Percentiles rank a stretch among this genome's conserved stretches.
Evolutionary conservation across 2,329 filamentous ascomycete genomes (phyloP).

Genomic region (Nemania abortiva): DNA sequence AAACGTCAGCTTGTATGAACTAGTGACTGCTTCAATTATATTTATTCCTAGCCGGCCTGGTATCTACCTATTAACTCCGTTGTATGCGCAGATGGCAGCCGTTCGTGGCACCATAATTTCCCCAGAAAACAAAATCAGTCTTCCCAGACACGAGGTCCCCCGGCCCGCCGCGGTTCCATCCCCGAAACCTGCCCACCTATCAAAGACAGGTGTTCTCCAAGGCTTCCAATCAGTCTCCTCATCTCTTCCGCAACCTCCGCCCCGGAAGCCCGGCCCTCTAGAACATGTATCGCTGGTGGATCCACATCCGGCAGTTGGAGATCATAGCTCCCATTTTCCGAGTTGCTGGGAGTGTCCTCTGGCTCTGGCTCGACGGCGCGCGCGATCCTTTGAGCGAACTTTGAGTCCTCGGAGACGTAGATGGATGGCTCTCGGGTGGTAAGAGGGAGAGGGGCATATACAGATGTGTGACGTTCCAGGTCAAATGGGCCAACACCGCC

Average conservation of each 20-base stretch:
- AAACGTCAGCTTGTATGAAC: not conserved
- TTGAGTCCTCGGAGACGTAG: constrained; percentile 70
- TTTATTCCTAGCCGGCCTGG: constrained; percentile 24
- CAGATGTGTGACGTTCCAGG: constrained; percentile 71
- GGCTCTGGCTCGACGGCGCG: constrained; percentile 33
- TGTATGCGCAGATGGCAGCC: not conserved
- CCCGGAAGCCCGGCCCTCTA: constrained; percentile 65
- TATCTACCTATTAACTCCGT: constrained; percentile 33
- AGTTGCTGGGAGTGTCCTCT: constrained; percentile 15
- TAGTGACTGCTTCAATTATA: not conserved
- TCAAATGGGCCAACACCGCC: constrained; percentile 70
- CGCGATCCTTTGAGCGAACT: constrained; percentile 55
- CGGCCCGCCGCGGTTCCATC: constrained; percentile 52
- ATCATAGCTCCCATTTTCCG: constrained; percentile 25
- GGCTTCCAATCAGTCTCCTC: constrained; percentile 62
- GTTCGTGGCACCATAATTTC: not conserved
- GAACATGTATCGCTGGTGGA: constrained; percentile 63
- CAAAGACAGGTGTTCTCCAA: constrained; percentile 62
- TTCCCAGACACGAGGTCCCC: constrained; percentile 30
- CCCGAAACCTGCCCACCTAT: constrained; percentile 60
- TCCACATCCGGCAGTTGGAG: constrained; percentile 55
- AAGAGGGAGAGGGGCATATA: constrained; percentile 59
- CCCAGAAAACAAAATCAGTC: constrained; percentile 16
- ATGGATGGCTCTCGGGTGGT: constrained; percentile 67
- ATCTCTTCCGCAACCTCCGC: constrained; percentile 66